These are phyloP conservation scores for Penicillium concentricum DNA, from an alignment of 2,329 filamentous ascomycete species.

Conservation along the genomic window DNA sequence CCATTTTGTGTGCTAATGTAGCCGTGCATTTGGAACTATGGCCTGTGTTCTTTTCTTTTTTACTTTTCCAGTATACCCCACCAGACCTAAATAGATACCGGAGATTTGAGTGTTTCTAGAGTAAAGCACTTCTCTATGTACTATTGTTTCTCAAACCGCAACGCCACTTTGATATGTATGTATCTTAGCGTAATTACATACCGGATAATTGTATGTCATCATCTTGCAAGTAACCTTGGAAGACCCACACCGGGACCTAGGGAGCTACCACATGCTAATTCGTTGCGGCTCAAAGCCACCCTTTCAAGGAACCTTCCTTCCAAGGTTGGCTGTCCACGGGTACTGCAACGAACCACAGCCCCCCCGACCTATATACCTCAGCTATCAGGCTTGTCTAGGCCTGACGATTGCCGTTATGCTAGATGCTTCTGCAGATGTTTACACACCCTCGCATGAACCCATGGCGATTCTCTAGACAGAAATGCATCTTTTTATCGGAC, in stretches of 20 bases:
- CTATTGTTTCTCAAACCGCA: background rate
- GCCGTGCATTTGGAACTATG: background rate
- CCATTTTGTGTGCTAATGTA: background rate
- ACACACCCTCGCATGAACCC: too few species aligned
- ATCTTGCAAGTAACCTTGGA: too few species aligned
- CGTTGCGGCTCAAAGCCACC: background rate
- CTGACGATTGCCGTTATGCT: background rate
- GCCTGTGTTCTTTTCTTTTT: background rate
- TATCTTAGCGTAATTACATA: background rate
- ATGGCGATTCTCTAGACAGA: background rate
- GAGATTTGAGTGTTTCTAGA: too few species aligned
- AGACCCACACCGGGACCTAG: too few species aligned
- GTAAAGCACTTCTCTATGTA: background rate
- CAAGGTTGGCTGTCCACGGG: too few species aligned
- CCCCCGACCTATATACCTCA: background rate
- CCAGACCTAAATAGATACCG: too few species aligned
- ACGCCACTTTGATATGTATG: too few species aligned
- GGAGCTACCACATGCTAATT: background rate
- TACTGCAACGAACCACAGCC: background rate
- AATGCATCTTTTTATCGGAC: background rate
- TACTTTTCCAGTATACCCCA: background rate
- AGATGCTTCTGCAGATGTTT: background rate
- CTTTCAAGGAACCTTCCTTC: too few species aligned
- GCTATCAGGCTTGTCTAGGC: too few species aligned
- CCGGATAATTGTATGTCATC: background rate